These are phyloP conservation scores for Nakazawaea ernobii DNA, from an alignment of 805 yeast species.

Conservation along the genomic window DNA sequence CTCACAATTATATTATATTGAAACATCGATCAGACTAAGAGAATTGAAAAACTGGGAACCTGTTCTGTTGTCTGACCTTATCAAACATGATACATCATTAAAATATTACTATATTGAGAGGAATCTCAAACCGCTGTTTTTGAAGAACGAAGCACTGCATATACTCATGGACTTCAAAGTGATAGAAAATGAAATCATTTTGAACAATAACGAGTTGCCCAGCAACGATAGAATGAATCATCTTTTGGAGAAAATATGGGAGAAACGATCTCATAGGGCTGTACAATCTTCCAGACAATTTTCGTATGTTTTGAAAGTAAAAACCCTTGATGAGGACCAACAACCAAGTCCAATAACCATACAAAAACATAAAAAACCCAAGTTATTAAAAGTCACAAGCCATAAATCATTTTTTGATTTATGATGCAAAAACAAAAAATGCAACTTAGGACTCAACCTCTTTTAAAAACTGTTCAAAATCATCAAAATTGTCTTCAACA, in stretches of 20 bases:
- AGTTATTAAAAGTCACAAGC: neutral
- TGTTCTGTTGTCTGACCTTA: neutral
- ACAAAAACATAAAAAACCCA: neutral
- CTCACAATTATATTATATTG: slow-evolving; percentile 13
- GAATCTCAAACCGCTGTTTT: slow-evolving; percentile 1
- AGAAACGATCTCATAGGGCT: neutral
- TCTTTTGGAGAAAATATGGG: neutral
- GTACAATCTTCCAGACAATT: neutral
- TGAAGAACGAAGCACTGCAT: neutral
- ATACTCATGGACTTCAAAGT: slow-evolving; percentile 1
- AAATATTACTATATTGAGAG: slow-evolving; percentile 1
- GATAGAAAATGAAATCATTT: neutral
- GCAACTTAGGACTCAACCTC: neutral
- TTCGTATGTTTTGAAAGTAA: neutral
- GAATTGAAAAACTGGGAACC: slow-evolving; percentile 2
- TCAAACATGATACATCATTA: neutral
- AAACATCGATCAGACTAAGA: slow-evolving; percentile 3
- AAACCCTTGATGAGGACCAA: no score
- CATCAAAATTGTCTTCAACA: slow-evolving; percentile 4
- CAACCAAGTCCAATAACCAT: neutral
- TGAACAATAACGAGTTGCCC: neutral
- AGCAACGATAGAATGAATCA: neutral
- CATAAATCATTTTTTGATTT: slow-evolving; percentile 3
- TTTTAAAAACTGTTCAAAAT: slow-evolving; percentile 9
- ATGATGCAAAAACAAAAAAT: neutral